Evolutionary conservation across 306 rosid species (phyloP).

Genomic region (Heteromeles arbutifolia): DNA sequence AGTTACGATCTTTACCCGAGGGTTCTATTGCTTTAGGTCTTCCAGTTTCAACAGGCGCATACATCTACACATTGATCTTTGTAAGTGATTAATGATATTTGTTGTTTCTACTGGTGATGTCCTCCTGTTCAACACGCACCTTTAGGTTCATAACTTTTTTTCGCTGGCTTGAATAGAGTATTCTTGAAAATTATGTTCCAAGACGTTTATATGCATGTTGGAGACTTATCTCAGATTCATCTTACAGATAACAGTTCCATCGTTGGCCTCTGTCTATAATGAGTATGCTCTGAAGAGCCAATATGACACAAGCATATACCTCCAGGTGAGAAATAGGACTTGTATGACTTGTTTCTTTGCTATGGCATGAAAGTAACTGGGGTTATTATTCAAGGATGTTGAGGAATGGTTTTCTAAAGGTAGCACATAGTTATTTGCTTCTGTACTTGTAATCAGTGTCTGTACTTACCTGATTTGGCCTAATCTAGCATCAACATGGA

Average conservation of each 20-base stretch:
- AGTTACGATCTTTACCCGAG: slow-evolving; percentile 77
- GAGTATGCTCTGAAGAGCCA: slow-evolving; percentile 99
- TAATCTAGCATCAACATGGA: background rate
- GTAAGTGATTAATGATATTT: slow-evolving; percentile 45
- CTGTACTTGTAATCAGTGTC: background rate
- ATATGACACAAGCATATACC: slow-evolving; percentile 97
- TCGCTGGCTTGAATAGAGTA: background rate
- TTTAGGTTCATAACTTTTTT: background rate
- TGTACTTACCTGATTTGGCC: background rate
- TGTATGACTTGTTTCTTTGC: background rate
- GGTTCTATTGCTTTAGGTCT: slow-evolving; percentile 62
- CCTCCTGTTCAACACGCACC: background rate
- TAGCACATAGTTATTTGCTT: background rate
- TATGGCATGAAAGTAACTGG: background rate
- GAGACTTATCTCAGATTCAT: slow-evolving; percentile 19
- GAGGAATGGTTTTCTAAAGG: background rate
- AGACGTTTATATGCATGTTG: slow-evolving; percentile 6
- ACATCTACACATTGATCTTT: slow-evolving; percentile 67
- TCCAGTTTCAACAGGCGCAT: slow-evolving; percentile 77
- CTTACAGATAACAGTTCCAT: slow-evolving; percentile 92
- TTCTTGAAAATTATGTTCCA: background rate
- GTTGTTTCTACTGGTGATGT: background rate
- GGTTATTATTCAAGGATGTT: background rate
- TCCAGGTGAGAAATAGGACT: slow-evolving; percentile 54
- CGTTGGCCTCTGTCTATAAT: slow-evolving; percentile 93